Evolutionary conservation across 2,329 filamentous ascomycete species (phyloP), one percentile per base, ranked within the genome.

Genomic region (Metarhizium robertsii): DNA sequence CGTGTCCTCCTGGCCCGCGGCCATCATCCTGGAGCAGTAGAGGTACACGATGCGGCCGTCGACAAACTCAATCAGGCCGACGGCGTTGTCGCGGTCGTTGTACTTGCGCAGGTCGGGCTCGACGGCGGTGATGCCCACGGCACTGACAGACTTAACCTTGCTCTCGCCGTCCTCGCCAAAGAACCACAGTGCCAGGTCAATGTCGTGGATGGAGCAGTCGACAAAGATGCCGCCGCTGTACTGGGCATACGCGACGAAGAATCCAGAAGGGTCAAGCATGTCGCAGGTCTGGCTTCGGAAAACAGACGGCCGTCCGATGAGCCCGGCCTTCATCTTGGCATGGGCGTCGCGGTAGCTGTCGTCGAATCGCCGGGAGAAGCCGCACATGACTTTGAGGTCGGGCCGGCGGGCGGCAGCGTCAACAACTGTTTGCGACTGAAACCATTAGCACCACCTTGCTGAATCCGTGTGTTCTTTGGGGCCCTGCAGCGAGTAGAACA

Each of bases 141-240:
- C 66, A 8, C 63, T 62, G 1, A 67, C 65, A 8, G 61, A 64
- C 58, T 60, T 61, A 52, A 65, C 60, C 6, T 60, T 59, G 11
- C 59, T 59, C 42, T 58, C 58, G 32, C 55, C 53, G 40, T 66
- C 65, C 14, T 67, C 59, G 8, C 65, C 64, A 16, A 67, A 66
- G 57, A 67, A 67, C 61, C 65, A 67, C 36, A 67, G 50, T 0
- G 65, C 64, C 11, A 67, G 53, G 52, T 66, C 64, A 8, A 87
- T 87, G 64, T 87, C 84, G 70, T 87, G 85, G 64, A 87, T 81
- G 52, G 79, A 81, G 70, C 80, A 84, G 71, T 88, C 84, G 52
- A 87, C 84, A 61, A 87, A 87, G 64, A 87, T 85, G n/a, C 84
- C 84, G 48, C 85, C 84, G 2, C 74, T 79, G 69, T 79, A 83